phyloP scores from a whole-genome alignment of 1,284 basidiomycete genomes.

The Ganoderma leucocontextum region DNA sequence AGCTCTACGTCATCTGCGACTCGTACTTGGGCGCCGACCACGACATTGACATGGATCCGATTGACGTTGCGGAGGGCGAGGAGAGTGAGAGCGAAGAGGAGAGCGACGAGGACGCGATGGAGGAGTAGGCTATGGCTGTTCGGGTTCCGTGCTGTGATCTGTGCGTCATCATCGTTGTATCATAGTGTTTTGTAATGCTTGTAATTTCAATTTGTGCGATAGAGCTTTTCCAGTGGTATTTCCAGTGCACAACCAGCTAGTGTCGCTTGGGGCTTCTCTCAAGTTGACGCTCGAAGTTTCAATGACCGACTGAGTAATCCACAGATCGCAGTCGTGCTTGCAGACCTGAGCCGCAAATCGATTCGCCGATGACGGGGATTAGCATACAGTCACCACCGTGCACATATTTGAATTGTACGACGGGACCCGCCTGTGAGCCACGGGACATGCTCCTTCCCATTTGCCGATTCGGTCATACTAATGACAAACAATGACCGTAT shows the following conservation, averaged over 20 bases:
- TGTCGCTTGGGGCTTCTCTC: too few relatives aligned
- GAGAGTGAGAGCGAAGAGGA: slow-evolving; percentile 79
- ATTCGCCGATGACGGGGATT: too few relatives aligned
- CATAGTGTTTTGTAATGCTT: slow-evolving; percentile 6
- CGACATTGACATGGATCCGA: slow-evolving; percentile 80
- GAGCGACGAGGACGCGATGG: slow-evolving; percentile 53
- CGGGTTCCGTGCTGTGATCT: not conserved
- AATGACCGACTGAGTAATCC: too few relatives aligned
- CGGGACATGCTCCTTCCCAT: too few relatives aligned
- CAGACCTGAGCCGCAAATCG: too few relatives aligned
- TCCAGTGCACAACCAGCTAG: too few relatives aligned
- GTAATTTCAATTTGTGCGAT: not conserved
- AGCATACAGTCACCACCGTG: too few relatives aligned
- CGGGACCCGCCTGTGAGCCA: too few relatives aligned
- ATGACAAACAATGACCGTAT: not conserved
- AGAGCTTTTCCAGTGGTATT: too few relatives aligned
- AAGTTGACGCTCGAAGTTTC: too few relatives aligned
- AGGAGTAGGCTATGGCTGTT: slow-evolving; percentile 40
- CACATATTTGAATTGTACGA: too few relatives aligned
- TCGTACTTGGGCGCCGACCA: slow-evolving; percentile 92
- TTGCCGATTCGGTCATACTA: not conserved
- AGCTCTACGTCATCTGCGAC: slow-evolving; percentile 94
- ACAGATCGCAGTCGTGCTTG: too few relatives aligned
- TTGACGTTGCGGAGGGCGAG: slow-evolving; percentile 90
- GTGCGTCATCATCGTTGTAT: not conserved